Evolutionary conservation across 2,329 filamentous ascomycete species (phyloP).

Genomic region (Alternaria metachromatica): DNA sequence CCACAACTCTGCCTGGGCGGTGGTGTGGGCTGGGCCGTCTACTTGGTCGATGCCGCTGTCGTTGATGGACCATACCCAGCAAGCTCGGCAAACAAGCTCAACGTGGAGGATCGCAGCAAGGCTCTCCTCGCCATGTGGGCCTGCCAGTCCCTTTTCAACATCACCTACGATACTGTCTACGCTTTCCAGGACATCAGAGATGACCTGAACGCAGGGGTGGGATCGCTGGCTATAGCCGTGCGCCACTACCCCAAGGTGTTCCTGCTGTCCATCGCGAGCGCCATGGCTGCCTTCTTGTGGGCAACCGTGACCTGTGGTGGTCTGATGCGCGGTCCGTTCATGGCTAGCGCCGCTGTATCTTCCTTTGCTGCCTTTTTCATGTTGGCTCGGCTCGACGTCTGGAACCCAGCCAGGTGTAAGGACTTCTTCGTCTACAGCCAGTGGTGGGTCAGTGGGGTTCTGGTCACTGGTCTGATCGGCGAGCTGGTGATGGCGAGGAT

Average conservation of each 20-base stretch:
- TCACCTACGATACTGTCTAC: slow-evolving; percentile 47
- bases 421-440: slow-evolving; percentile 6
- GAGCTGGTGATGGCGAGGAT: slow-evolving; percentile 2
- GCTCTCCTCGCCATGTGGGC: slow-evolving; percentile 5
- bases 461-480: slow-evolving; percentile 1
- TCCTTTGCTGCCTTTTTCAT: slow-evolving; percentile 1
- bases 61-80: background rate
- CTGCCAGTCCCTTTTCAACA: slow-evolving; percentile 4
- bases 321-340: background rate
- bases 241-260: slow-evolving; percentile 1
- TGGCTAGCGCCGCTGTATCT: background rate
- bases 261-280: slow-evolving; percentile 4
- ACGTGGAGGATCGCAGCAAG: background rate
- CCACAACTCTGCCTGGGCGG: slow-evolving; percentile 60
- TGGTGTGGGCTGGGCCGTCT: slow-evolving; percentile 10
- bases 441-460: slow-evolving; percentile 8
- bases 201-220: slow-evolving; percentile 46
- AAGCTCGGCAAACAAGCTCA: background rate
- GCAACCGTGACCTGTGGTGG: slow-evolving; percentile 3
- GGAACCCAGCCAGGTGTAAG: background rate
- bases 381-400: background rate
- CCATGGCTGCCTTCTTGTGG: slow-evolving; percentile 9
- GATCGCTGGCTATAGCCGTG: slow-evolving; percentile 23
- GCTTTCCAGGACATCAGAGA: slow-evolving; percentile 47
- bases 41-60: slow-evolving; percentile 7